These are phyloP conservation scores for Aureobasidium sp. DNA, from an alignment of 2,329 filamentous ascomycete genomes.

Conservation along the genomic window DNA sequence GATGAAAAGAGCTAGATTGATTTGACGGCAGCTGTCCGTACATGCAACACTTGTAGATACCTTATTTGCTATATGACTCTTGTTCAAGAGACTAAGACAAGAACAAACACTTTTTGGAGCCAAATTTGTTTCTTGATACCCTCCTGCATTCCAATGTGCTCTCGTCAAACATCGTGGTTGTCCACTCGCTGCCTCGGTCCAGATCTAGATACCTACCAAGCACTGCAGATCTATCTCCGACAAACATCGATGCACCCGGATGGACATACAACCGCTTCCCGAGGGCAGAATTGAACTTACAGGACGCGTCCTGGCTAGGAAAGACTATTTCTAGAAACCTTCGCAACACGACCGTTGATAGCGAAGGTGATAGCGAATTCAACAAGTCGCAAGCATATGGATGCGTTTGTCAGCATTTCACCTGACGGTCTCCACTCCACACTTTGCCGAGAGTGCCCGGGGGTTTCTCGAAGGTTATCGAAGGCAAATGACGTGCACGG, in stretches of 20 bases:
- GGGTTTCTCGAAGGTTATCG: constrained; percentile 1
- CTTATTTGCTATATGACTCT: neutral
- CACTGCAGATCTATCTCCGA: neutral
- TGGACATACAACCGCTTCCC: neutral
- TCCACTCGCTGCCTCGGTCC: neutral
- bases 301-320: neutral
- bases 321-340: neutral
- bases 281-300: neutral
- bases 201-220: neutral
- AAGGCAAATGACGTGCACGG: constrained; percentile 12
- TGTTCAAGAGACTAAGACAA: neutral
- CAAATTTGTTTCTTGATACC: neutral
- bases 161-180: neutral
- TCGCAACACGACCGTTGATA: neutral
- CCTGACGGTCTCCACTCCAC: neutral
- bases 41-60: constrained; percentile 7
- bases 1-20: neutral
- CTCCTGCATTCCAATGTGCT: neutral
- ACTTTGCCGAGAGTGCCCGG: neutral
- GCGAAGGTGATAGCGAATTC: neutral
- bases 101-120: constrained; percentile 2
- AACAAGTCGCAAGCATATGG: neutral
- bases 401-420: constrained; percentile 3
- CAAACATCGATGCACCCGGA: neutral
- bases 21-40: neutral